Base-by-base conservation (phyloP, 2,329 filamentous ascomycete genomes). In the Colletotrichum costaricense region DNA sequence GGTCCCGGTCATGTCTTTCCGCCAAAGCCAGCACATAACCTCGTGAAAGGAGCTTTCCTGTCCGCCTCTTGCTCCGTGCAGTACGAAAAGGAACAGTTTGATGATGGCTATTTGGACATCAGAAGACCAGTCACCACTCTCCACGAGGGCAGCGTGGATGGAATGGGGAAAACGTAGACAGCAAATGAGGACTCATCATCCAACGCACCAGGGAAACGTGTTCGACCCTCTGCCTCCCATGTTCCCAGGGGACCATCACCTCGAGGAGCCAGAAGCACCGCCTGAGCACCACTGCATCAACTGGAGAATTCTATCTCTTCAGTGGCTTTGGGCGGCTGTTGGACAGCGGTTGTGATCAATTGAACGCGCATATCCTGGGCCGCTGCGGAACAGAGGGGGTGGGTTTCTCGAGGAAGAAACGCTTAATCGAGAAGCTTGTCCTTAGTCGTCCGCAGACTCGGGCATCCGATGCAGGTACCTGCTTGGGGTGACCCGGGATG, bases 371-470 rank as follows among this genome's bases (percentile, higher is more conserved):
- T 42, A 72, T 68, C 49, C 65, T 52, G 14, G n/a, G 42, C 30
- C 26, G 42, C 30, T 33, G 11, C 66, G 22, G 54, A 55, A 56
- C 5, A 64, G 59, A 69, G 46, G 55, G 28, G 54, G 65, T 30
- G 49, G 59, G n/a, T 16, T 38, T 35, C 52, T 63, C 54, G 38
- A 28, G 57, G 24, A 57, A 59, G 42, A 59, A 68, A 59, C 54
- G 55, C 70, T 60, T 62, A 65, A 70, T 62, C 22, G 42, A 73
- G 66, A 73, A 73, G 70, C 70, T 73, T 73, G 66, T 73, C 70
- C 60, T 69, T 65, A 56, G 70, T 64, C 46, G 66, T 64, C 42
- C 26, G 59, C 58, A 69, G 38, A 59, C 38, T 57, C 28, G 69
- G 52, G 54, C 38, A 46, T 56, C 42, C 58, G 59, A 64, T 49